Evolutionary conservation across 1,284 basidiomycete genomes (phyloP).

Genomic region (Ustilago loliicola): DNA sequence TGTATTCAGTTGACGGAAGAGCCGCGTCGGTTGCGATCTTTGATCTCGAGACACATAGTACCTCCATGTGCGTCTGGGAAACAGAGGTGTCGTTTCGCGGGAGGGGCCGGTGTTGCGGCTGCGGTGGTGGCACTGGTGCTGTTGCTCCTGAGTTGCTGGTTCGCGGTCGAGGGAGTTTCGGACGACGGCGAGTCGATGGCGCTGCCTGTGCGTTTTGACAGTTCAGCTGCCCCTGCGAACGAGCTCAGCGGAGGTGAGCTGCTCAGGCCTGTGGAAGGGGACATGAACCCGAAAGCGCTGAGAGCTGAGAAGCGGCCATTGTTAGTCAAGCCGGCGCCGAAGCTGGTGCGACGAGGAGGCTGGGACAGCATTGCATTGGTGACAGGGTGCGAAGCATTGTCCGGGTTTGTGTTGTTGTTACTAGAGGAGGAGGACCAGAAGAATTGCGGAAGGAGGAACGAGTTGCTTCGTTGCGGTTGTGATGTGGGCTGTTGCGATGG

Average conservation of each 20-base stretch:
- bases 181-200: slow-evolving; percentile 25
- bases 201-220: slow-evolving; percentile 18
- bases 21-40: slow-evolving; percentile 43
- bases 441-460: slow-evolving; percentile 46
- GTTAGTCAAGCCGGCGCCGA: slow-evolving; percentile 33
- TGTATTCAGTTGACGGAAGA: slow-evolving; percentile 33
- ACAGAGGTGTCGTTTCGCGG: slow-evolving; percentile 41
- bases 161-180: slow-evolving; percentile 10
- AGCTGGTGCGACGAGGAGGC: slow-evolving; percentile 49
- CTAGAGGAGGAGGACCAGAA: slow-evolving; percentile 24
- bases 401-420: slow-evolving; percentile 3
- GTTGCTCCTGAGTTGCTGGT: background rate
- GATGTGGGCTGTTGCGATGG: slow-evolving; percentile 12
- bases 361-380: slow-evolving; percentile 33
- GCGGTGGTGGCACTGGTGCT: slow-evolving; percentile 2
- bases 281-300: slow-evolving; percentile 48
- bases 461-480: slow-evolving; percentile 36
- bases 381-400: slow-evolving; percentile 12
- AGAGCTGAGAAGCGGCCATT: slow-evolving; percentile 42
- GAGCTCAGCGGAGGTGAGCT: slow-evolving; percentile 37
- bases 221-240: slow-evolving; percentile 15
- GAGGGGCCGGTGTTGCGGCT: background rate
- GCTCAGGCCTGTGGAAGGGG: slow-evolving; percentile 22
- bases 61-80: slow-evolving; percentile 54
- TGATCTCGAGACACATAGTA: slow-evolving; percentile 48